Conservation (phyloP, 257 asterid genomes). For the Solanum megistacrolobum region DNA sequence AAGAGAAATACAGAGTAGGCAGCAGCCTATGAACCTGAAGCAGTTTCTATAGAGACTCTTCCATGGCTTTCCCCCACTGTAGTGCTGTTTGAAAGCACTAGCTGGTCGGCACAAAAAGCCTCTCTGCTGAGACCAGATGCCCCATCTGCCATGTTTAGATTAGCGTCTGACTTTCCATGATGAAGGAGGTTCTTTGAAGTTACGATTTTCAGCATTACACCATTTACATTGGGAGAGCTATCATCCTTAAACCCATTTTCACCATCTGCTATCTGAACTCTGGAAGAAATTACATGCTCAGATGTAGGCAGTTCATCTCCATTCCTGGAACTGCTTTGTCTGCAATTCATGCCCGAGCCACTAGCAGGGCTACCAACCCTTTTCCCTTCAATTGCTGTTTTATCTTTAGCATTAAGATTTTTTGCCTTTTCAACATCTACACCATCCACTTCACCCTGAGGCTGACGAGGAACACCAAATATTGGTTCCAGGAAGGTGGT, state of each 20-base stretch:
- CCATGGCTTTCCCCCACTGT: conserved; percentile 21
- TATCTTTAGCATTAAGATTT: conserved; percentile 15
- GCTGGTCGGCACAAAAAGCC: conserved; percentile 26
- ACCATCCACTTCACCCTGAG: conserved; percentile 26
- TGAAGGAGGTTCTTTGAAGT: conserved; percentile 19
- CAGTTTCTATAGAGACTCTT: conserved; percentile 18
- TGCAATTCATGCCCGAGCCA: conserved; percentile 19
- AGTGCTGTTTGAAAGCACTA: conserved; percentile 17
- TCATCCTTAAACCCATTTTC: conserved; percentile 20
- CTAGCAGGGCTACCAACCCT: conserved; percentile 22
- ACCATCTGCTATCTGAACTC: conserved; percentile 19
- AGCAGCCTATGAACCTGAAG: conserved; percentile 33
- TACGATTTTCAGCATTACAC: conserved; percentile 13
- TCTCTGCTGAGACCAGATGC: conserved; percentile 26
- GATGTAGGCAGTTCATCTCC: conserved; percentile 20
- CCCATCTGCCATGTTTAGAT: conserved; percentile 18
- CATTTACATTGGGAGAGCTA: conserved; percentile 21
- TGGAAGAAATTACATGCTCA: conserved; percentile 26
- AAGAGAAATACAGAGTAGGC: neutral
- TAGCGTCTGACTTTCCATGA: conserved; percentile 25
- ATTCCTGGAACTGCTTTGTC: conserved; percentile 16
- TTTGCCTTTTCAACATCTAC: conserved; percentile 18
- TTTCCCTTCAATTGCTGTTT: conserved; percentile 21
- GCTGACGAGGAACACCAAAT: conserved; percentile 50
- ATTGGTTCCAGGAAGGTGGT: conserved; percentile 64